Evolutionary conservation across 495 filamentous ascomycete genomes (phyloP).

Genomic region (Tuber brumale): DNA sequence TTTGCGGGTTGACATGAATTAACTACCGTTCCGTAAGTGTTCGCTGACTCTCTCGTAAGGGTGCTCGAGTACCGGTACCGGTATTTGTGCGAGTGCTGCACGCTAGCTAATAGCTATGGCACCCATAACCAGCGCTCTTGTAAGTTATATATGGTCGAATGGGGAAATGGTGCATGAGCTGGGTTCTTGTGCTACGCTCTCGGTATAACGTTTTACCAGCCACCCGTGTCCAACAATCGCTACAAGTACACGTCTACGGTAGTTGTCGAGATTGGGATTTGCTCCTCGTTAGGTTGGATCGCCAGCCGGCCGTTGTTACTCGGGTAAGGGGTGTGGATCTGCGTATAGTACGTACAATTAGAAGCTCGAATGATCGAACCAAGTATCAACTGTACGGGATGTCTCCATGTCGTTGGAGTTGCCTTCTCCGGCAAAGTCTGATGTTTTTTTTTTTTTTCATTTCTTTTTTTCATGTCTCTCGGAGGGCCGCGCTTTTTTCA

Average conservation of each 20-base stretch:
- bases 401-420: no score
- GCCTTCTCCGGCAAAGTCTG: no score
- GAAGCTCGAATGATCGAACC: neutral
- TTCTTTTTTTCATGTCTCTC: no score
- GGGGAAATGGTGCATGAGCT: neutral
- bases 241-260: neutral
- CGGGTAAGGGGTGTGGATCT: neutral
- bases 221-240: neutral
- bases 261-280: neutral
- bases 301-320: neutral
- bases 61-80: no score
- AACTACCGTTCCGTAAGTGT: no score
- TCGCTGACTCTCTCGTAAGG: no score
- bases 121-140: no score
- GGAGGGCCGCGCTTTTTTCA: neutral
- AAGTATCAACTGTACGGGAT: neutral
- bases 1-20: no score
- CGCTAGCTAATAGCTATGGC: no score
- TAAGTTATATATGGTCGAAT: no score
- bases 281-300: neutral
- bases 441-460: no score
- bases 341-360: neutral
- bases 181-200: neutral
- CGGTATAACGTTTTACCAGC: neutral
- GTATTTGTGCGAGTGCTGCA: no score